These are phyloP conservation scores for Shiraia sp. DNA, from an alignment of 2,329 filamentous ascomycete genomes.

Conservation along the genomic window DNA sequence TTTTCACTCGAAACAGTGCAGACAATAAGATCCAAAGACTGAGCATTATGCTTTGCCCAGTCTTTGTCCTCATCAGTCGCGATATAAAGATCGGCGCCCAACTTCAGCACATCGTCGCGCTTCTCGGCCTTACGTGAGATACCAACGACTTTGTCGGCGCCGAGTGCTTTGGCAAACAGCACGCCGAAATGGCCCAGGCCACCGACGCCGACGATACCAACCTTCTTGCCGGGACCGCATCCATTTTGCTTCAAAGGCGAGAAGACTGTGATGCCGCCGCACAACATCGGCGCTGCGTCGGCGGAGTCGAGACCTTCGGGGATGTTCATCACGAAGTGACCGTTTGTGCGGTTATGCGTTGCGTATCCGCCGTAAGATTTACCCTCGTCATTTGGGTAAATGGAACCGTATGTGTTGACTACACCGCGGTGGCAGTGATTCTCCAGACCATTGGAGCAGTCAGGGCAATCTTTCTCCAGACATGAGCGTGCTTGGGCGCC, in stretches of 20 bases:
- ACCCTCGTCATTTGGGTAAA: slow-evolving; percentile 57
- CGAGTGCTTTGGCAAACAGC: slow-evolving; percentile 71
- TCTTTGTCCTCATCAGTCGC: slow-evolving; percentile 61
- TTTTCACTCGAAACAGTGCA: slow-evolving; percentile 55
- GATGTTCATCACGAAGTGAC: slow-evolving; percentile 74
- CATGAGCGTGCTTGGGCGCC: slow-evolving; percentile 55
- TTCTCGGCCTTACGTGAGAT: slow-evolving; percentile 65
- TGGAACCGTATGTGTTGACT: slow-evolving; percentile 51
- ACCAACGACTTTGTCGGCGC: slow-evolving; percentile 67
- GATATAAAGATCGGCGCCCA: slow-evolving; percentile 66
- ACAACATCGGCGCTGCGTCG: slow-evolving; percentile 77
- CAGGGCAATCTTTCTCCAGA: slow-evolving; percentile 46
- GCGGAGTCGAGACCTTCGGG: slow-evolving; percentile 67
- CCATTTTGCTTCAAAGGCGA: slow-evolving; percentile 76
- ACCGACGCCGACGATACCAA: slow-evolving; percentile 73
- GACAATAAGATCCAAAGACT: slow-evolving; percentile 62
- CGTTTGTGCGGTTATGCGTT: slow-evolving; percentile 70
- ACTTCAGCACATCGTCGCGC: slow-evolving; percentile 61
- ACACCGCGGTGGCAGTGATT: slow-evolving; percentile 51
- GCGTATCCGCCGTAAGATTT: slow-evolving; percentile 67
- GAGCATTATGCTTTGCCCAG: slow-evolving; percentile 60
- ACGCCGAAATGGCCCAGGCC: slow-evolving; percentile 75
- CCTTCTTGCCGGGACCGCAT: slow-evolving; percentile 74
- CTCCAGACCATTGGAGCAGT: slow-evolving; percentile 54
- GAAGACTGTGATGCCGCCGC: slow-evolving; percentile 79